Conservation (phyloP, 257 asterid genomes). For the Gentiana dahurica region DNA sequence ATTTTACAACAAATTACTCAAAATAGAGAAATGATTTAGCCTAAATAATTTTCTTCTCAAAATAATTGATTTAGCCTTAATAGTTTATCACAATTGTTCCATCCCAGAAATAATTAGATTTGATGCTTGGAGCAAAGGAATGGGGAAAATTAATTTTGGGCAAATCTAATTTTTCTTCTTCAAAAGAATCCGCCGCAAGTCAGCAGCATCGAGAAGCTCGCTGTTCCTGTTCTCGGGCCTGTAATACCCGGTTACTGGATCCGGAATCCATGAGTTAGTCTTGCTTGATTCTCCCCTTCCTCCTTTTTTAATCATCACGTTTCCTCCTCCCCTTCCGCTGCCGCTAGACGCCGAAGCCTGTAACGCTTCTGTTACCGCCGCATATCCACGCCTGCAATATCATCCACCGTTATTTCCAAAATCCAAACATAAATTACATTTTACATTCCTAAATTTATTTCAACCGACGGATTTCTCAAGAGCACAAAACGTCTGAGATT, state of each 20-base stretch:
- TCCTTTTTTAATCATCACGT: conserved; percentile 19
- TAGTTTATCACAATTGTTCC: no score
- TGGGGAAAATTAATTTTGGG: background rate
- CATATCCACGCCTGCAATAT: conserved; percentile 23
- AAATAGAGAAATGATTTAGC: no score
- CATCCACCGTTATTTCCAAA: background rate
- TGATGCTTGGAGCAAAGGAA: conserved; percentile 22
- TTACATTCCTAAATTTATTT: no score
- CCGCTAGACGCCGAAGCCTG: conserved; percentile 13
- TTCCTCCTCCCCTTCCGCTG: conserved; percentile 1
- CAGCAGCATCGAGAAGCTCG: conserved; percentile 48
- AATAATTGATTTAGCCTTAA: no score
- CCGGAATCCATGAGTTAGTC: conserved; percentile 69
- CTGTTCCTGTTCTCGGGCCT: conserved; percentile 44
- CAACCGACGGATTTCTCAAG: background rate
- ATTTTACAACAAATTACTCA: no score
- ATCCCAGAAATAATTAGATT: background rate
- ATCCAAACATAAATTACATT: no score
- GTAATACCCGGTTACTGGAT: conserved; percentile 71
- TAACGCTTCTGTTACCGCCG: background rate
- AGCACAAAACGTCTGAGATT: background rate
- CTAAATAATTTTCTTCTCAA: no score
- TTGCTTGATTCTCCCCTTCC: conserved; percentile 38
- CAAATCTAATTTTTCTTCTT: conserved; percentile 18
- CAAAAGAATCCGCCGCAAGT: conserved; percentile 37